Evolutionary conservation across 441 rosid genomes (phyloP).

Genomic region (Breynia disticha): DNA sequence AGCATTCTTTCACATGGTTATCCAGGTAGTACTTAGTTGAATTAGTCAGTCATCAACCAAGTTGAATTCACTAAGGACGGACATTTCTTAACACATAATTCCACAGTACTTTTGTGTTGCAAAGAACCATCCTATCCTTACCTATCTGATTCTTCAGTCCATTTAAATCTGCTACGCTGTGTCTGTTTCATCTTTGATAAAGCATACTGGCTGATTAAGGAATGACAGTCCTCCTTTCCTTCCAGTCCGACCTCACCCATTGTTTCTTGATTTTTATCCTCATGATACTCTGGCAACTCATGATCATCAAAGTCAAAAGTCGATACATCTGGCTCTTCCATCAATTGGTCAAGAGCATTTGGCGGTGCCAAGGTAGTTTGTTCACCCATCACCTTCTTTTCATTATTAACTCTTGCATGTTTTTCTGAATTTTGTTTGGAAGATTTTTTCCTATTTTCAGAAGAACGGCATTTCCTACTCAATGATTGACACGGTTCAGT

Average conservation of each 20-base stretch:
- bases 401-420: conserved; percentile 27
- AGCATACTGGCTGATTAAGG: conserved; percentile 33
- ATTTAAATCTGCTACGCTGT: conserved; percentile 49
- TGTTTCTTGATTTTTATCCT: conserved; percentile 30
- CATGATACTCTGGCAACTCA: conserved; percentile 22
- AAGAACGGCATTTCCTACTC: conserved; percentile 22
- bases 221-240: conserved; percentile 39
- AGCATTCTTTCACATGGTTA: too few species aligned
- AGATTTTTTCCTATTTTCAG: conserved; percentile 52
- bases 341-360: conserved; percentile 27
- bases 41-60: too few species aligned
- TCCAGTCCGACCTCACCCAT: conserved; percentile 26
- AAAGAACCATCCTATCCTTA: conserved; percentile 18
- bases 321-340: conserved; percentile 21
- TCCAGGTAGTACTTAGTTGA: too few species aligned
- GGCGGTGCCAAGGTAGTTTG: conserved; percentile 11
- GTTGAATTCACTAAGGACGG: too few species aligned
- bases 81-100: too few species aligned
- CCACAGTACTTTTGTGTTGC: conserved; percentile 4
- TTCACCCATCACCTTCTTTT: conserved; percentile 22
- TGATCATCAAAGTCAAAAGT: conserved; percentile 29
- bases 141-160: conserved; percentile 96
- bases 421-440: conserved; percentile 25
- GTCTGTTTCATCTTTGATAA: conserved; percentile 38
- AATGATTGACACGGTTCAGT: conserved; percentile 20